These are phyloP conservation scores for Deinandra increscens DNA, from an alignment of 129 eudicot species.

Conservation along the genomic window DNA sequence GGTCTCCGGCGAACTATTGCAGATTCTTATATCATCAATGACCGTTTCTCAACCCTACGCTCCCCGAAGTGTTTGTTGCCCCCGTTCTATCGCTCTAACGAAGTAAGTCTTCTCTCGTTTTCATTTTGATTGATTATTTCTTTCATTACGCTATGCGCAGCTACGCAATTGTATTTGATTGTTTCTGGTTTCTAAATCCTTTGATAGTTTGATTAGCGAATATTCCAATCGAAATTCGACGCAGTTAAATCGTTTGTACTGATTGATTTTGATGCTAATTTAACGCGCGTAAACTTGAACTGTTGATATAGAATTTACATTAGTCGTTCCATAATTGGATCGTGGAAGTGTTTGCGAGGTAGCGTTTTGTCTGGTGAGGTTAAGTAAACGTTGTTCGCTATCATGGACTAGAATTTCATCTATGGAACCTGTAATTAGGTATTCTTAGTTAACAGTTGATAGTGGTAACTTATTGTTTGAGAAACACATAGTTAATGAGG, in stretches of 20 bases:
- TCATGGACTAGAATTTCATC: background rate
- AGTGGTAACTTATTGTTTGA: conserved; percentile 1
- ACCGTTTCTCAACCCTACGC: conserved; percentile 40
- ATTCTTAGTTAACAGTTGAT: background rate
- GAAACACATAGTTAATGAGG: background rate
- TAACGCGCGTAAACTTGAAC: conserved; percentile 10
- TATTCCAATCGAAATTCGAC: conserved; percentile 18
- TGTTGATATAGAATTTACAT: background rate
- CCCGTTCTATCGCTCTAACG: conserved; percentile 19
- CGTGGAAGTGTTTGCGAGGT: conserved; percentile 5
- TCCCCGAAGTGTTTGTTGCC: conserved; percentile 30
- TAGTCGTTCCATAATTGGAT: conserved; percentile 15
- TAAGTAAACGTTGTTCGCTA: conserved; percentile 15
- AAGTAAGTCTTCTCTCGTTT: conserved; percentile 16
- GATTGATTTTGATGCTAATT: background rate
- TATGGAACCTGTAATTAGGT: conserved; percentile 4
- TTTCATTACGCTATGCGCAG: background rate
- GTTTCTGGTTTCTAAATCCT: background rate
- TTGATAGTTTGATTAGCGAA: background rate
- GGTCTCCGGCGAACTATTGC: conserved; percentile 14
- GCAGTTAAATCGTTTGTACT: conserved; percentile 10
- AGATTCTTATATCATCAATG: conserved; percentile 15
- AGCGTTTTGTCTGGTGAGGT: conserved; percentile 6
- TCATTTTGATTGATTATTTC: background rate
- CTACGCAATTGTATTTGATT: background rate